These are phyloP conservation scores for Globisporangium nunn DNA, from an alignment of 352 stramenopile species.

Conservation along the genomic window DNA sequence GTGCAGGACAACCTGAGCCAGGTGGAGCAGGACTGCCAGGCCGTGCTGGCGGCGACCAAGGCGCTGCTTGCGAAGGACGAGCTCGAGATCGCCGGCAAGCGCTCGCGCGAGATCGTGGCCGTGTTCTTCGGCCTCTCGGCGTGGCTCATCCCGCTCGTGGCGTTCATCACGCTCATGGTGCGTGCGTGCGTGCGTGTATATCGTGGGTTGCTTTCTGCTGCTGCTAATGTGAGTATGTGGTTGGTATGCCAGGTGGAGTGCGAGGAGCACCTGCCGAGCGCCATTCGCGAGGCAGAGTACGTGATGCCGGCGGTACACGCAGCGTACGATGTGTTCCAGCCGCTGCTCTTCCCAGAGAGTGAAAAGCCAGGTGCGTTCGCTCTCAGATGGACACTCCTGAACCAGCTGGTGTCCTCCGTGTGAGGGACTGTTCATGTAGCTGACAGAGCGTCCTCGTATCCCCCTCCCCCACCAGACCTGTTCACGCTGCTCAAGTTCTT, in stretches of 20 bases:
- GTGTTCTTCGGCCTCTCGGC: conserved; percentile 34
- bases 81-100: conserved; percentile 31
- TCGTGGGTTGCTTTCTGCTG: neutral
- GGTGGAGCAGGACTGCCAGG: conserved; percentile 36
- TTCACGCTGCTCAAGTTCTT: conserved; percentile 33
- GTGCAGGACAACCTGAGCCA: conserved; percentile 60
- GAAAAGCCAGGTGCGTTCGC: conserved; percentile 18
- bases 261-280: conserved; percentile 23
- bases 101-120: conserved; percentile 33
- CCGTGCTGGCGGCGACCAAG: conserved; percentile 21
- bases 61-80: conserved; percentile 30
- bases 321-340: conserved; percentile 25
- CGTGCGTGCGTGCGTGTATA: conserved; percentile 3
- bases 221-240: neutral
- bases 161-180: conserved; percentile 37
- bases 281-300: conserved; percentile 25
- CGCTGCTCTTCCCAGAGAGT: conserved; percentile 24
- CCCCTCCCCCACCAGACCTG: conserved; percentile 11
- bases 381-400: neutral
- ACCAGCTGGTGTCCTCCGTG: neutral
- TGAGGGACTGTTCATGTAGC: too few species aligned
- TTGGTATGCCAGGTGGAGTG: conserved; percentile 27
- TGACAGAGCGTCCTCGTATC: too few species aligned
- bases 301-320: conserved; percentile 32
- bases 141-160: conserved; percentile 35